These are phyloP conservation scores for Ustilago trichophora DNA, from an alignment of 1,284 basidiomycete species.

Conservation along the genomic window DNA sequence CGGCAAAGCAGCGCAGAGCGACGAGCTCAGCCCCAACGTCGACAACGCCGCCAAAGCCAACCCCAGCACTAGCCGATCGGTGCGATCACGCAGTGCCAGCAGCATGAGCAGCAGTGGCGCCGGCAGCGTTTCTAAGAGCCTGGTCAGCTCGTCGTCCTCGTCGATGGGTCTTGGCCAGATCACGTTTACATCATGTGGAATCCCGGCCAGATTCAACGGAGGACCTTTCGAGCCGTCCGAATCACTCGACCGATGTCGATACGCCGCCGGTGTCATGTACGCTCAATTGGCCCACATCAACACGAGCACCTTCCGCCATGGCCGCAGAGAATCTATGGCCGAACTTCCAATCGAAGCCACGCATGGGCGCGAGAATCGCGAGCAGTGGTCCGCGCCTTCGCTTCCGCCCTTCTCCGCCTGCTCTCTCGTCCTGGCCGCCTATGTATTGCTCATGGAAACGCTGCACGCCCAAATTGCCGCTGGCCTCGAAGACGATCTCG, in stretches of 20 bases:
- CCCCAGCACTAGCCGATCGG: neutral
- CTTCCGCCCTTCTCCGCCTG: constrained; percentile 56
- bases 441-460: constrained; percentile 56
- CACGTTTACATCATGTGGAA: constrained; percentile 22
- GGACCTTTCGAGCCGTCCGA: constrained; percentile 52
- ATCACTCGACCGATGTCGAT: constrained; percentile 51
- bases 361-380: constrained; percentile 30
- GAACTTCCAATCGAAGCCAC: constrained; percentile 20
- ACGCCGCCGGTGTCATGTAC: constrained; percentile 52
- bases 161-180: constrained; percentile 2
- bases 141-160: constrained; percentile 20
- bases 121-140: constrained; percentile 23
- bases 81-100: constrained; percentile 24
- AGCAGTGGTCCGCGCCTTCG: constrained; percentile 45
- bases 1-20: constrained; percentile 18
- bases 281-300: constrained; percentile 38
- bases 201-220: constrained; percentile 44
- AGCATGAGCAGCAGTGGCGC: constrained; percentile 35
- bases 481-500: constrained; percentile 24
- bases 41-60: neutral
- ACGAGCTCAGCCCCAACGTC: constrained; percentile 16
- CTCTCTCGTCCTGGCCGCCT: constrained; percentile 54
- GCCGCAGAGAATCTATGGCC: constrained; percentile 39
- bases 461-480: constrained; percentile 51
- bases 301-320: constrained; percentile 35